Percentiles rank a stretch among this genome's conserved stretches.
Evolutionary conservation across 2,329 filamentous ascomycete genomes (phyloP).

Genomic region (Clonostachys sp.): DNA sequence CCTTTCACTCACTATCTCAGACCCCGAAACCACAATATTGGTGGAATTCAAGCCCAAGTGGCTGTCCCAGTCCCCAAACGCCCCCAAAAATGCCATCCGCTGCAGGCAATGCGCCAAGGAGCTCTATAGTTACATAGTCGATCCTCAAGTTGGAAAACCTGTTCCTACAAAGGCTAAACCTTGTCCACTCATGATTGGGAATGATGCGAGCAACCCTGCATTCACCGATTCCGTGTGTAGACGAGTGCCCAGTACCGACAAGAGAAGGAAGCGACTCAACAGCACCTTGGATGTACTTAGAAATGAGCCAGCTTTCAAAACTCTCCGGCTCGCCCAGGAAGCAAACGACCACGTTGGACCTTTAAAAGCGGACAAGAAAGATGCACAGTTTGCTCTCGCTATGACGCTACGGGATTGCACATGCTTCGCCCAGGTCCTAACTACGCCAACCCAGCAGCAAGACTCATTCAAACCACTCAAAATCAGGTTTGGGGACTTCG

Average conservation of each 20-base stretch:
- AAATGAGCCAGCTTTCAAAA: conserved; percentile 12
- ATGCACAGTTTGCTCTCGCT: conserved; percentile 55
- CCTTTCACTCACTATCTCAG: not conserved
- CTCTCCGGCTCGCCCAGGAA: conserved; percentile 28
- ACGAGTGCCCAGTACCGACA: conserved; percentile 25
- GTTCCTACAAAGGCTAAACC: conserved; percentile 36
- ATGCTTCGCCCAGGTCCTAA: conserved; percentile 60
- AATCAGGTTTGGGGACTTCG: conserved; percentile 68
- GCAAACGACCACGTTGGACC: conserved; percentile 37
- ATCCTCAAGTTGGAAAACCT: conserved; percentile 22
- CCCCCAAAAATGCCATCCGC: conserved; percentile 55
- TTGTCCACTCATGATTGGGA: conserved; percentile 61
- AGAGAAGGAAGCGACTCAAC: conserved; percentile 14
- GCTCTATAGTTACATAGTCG: conserved; percentile 25
- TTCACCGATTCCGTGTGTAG: conserved; percentile 28
- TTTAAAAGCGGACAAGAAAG: conserved; percentile 29
- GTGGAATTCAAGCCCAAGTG: conserved; percentile 84
- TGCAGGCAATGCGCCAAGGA: conserved; percentile 71
- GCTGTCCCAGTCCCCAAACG: conserved; percentile 71
- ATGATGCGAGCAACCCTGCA: conserved; percentile 33
- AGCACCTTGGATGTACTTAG: not conserved
- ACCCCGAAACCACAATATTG: conserved; percentile 27
- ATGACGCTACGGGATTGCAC: conserved; percentile 83
- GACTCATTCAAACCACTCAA: conserved; percentile 28
- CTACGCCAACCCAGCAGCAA: conserved; percentile 11